A percentile compares a stretch with the other conserved stretches of the same genome.
These are phyloP conservation scores for Penicillium pancosmium DNA, from an alignment of 495 filamentous ascomycete genomes.

Conservation along the genomic window DNA sequence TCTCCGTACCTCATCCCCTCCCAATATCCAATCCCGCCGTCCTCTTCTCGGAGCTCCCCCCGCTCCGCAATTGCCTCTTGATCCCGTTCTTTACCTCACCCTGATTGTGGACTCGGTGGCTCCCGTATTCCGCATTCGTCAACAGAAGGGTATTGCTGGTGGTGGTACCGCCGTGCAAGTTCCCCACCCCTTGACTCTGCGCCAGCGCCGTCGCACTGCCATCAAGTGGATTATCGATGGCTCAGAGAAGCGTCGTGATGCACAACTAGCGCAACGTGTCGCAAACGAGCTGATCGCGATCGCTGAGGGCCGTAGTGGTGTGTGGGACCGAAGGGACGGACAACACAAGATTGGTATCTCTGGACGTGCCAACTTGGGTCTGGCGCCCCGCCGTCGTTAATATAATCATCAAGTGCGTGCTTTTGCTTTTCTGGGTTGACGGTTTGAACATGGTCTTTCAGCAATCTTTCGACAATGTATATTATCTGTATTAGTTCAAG, in stretches of 20 bases:
- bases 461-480: slow-evolving; percentile 4
- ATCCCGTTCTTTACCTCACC: slow-evolving; percentile 78
- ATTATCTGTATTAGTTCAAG: background rate
- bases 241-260: slow-evolving; percentile 69
- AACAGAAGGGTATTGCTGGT: slow-evolving; percentile 76
- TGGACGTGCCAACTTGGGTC: slow-evolving; percentile 68
- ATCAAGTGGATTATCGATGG: slow-evolving; percentile 86
- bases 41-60: slow-evolving; percentile 77
- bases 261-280: slow-evolving; percentile 72
- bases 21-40: slow-evolving; percentile 64
- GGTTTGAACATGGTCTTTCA: slow-evolving; percentile 6
- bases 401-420: slow-evolving; percentile 7
- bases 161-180: slow-evolving; percentile 84
- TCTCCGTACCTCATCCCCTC: slow-evolving; percentile 82
- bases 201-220: slow-evolving; percentile 76
- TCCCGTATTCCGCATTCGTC: slow-evolving; percentile 77
- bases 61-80: slow-evolving; percentile 69
- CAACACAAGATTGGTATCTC: slow-evolving; percentile 76
- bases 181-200: slow-evolving; percentile 70
- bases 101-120: slow-evolving; percentile 96
- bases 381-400: slow-evolving; percentile 28
- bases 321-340: slow-evolving; percentile 76
- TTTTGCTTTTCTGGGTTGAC: slow-evolving; percentile 10
- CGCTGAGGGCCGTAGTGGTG: slow-evolving; percentile 79
- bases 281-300: slow-evolving; percentile 87